Percentiles rank a stretch among this genome's conserved stretches.
phyloP scores from a whole-genome alignment of 1,284 basidiomycete species.

The Cryptococcus sp. region DNA sequence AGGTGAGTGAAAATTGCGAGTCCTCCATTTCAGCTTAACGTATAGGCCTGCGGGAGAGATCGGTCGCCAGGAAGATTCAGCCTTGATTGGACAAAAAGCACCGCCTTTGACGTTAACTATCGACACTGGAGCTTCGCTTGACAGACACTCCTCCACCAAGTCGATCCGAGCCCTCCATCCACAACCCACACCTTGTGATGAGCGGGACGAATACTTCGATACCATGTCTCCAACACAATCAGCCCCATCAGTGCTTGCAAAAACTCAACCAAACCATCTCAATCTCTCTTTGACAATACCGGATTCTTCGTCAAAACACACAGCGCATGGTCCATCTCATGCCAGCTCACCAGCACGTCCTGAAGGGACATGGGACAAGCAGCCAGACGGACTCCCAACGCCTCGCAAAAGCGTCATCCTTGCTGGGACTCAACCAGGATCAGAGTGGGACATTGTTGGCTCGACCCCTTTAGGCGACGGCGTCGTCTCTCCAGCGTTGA shows the following conservation, averaged over 20 bases:
- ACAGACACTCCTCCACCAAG: not conserved
- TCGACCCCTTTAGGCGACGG: constrained; percentile 8
- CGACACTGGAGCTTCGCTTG: not conserved
- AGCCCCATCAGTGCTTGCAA: too few relatives aligned
- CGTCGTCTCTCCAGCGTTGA: constrained; percentile 26
- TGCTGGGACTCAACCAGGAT: not conserved
- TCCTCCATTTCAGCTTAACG: too few relatives aligned
- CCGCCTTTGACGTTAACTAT: not conserved
- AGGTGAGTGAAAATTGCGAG: constrained; percentile 13
- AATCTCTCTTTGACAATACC: not conserved
- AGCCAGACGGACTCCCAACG: constrained; percentile 14
- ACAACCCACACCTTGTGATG: constrained; percentile 7
- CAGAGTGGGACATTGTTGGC: not conserved
- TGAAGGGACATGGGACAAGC: not conserved
- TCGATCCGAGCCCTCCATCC: constrained; percentile 1
- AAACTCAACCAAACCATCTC: too few relatives aligned
- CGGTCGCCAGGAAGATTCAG: too few relatives aligned
- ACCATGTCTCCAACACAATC: too few relatives aligned
- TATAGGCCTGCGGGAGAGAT: too few relatives aligned
- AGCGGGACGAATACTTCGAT: constrained; percentile 4
- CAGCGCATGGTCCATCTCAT: too few relatives aligned
- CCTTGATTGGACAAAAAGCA: too few relatives aligned
- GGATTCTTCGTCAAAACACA: not conserved
- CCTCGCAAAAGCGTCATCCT: constrained; percentile 2
- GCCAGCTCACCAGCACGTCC: not conserved